Percentiles rank a stretch among this genome's conserved stretches.
These are phyloP conservation scores for Magnolia officinalis DNA, from an alignment of 164 flowering plant genomes.

Conservation along the genomic window DNA sequence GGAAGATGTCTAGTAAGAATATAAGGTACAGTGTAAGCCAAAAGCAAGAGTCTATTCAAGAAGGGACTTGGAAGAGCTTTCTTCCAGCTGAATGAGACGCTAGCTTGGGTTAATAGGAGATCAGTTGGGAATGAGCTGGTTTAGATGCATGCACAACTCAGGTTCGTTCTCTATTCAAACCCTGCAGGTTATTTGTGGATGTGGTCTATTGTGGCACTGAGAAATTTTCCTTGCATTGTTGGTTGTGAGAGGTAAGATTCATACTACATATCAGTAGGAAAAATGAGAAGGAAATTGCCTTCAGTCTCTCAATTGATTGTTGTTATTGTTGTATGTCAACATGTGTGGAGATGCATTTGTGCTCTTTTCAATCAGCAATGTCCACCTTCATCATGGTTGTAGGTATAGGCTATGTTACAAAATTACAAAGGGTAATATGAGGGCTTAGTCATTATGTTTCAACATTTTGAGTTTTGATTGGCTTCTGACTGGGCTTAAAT, in stretches of 20 bases:
- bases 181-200: not conserved
- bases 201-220: too few species aligned
- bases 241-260: too few species aligned
- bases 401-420: not conserved
- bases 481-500: not conserved
- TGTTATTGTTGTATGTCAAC: not conserved
- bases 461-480: not conserved
- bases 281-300: too few species aligned
- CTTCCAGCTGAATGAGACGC: not conserved
- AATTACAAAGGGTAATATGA: not conserved
- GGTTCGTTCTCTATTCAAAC: not conserved
- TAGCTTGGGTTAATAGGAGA: not conserved
- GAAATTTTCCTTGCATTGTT: not conserved
- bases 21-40: too few species aligned
- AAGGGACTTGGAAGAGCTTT: too few species aligned
- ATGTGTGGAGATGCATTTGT: not conserved
- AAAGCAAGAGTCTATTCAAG: too few species aligned
- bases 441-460: not conserved
- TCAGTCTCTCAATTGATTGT: not conserved
- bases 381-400: not conserved
- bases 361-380: not conserved
- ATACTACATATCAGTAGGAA: too few species aligned
- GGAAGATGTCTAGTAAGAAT: too few species aligned
- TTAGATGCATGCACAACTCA: not conserved
- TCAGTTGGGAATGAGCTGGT: not conserved